A percentile compares a stretch with the other conserved stretches of the same genome.
These are phyloP conservation scores for Ophiostoma angusticollis DNA, from an alignment of 2,329 filamentous ascomycete genomes.

Conservation along the genomic window DNA sequence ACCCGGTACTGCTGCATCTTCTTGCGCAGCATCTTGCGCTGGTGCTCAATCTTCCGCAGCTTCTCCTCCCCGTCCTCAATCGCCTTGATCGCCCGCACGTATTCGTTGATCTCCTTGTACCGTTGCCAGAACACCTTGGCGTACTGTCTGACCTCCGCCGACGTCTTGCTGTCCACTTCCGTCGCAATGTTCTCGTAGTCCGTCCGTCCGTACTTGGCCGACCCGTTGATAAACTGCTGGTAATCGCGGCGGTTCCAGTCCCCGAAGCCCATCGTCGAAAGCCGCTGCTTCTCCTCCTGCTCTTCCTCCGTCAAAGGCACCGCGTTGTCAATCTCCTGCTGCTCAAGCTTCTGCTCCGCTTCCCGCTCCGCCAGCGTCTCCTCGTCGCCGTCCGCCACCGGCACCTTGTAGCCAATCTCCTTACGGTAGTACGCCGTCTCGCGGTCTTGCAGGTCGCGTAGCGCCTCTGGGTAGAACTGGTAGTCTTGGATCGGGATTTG, in stretches of 20 bases:
- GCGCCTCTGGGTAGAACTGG: conserved; percentile 81
- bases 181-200: conserved; percentile 76
- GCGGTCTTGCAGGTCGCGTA: conserved; percentile 84
- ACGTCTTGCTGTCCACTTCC: conserved; percentile 83
- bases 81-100: conserved; percentile 72
- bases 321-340: conserved; percentile 87
- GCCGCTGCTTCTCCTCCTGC: conserved; percentile 67
- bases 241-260: conserved; percentile 97
- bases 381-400: conserved; percentile 75
- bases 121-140: conserved; percentile 95
- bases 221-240: conserved; percentile 94
- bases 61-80: conserved; percentile 92
- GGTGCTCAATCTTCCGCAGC: conserved; percentile 75
- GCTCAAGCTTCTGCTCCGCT: conserved; percentile 74
- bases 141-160: conserved; percentile 77
- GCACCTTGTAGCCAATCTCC: conserved; percentile 90
- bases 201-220: conserved; percentile 77
- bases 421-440: conserved; percentile 95
- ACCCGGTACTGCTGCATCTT: conserved; percentile 97
- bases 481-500: conserved; percentile 90
- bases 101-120: conserved; percentile 81
- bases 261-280: conserved; percentile 76
- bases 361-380: conserved; percentile 72
- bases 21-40: conserved; percentile 83
- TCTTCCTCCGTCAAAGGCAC: conserved; percentile 81